Evolutionary conservation across 495 filamentous ascomycete genomes (phyloP), one percentile per base, ranked within the genome.

Genomic region (Neurospora sp.): DNA sequence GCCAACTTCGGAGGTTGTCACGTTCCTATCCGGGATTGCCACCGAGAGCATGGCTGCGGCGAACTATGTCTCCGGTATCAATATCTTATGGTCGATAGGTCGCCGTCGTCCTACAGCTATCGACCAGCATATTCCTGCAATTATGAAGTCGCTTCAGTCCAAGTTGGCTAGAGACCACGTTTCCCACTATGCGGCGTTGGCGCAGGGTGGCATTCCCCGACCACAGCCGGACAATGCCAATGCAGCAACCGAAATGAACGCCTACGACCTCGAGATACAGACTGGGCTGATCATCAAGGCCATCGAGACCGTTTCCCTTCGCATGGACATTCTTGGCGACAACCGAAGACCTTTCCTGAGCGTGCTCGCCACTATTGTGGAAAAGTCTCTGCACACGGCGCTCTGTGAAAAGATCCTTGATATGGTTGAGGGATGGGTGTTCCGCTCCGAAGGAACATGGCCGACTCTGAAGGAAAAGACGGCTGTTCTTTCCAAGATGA

Each of bases 401-500:
- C 86, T 99, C 9, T 98, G 96, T 81, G 89, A 90, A 76, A 97
- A 96, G 83, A 93, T 99, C 59, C 83, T 99, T 10, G 89, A 92
- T 34, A 95, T 98, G 88, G 94, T 97, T n/a, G 94, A 97, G 77
- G 85, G 84, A 5, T 99, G 96, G 96, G 92, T 98, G 15, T 98
- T 99, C 86, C 88, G 93, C 71, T 94, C 93, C 2, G 93, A 91
- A 39, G 94, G 97, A 73, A 92, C 93, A 5, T 97, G 94, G 88
- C 96, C 96, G 3, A 97, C 95, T 0, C 84, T 98, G 5, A 99
- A 99, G 79, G 96, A 99, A 82, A 98, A 98, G 83, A 97, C 93
- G 1, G 96, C 96, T 1, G 95, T 99, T 0, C 80, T 99, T 21
- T 92, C 94, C 77, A 99, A 99, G 82, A 99, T 99, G 96, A 83